These are phyloP conservation scores for Amanita pallidorosea DNA, from an alignment of 768 basidiomycete genomes.

Conservation along the genomic window DNA sequence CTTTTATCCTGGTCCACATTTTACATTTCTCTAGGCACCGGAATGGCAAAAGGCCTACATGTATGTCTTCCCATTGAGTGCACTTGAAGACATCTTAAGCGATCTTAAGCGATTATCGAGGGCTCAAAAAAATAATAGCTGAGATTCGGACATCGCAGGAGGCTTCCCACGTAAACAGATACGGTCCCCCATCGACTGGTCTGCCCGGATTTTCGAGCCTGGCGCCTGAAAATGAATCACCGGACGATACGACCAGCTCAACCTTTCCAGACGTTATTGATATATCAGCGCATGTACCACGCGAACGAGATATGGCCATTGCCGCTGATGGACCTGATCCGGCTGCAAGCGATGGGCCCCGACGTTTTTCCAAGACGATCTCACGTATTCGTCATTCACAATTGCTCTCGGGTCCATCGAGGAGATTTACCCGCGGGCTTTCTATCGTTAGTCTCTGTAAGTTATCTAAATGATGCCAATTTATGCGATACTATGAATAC, in stretches of 20 bases:
- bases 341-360: not conserved
- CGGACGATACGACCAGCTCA: no score
- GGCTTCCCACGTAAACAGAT: slow-evolving; percentile 9
- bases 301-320: not conserved
- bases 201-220: slow-evolving; percentile 10
- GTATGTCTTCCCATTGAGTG: slow-evolving; percentile 18
- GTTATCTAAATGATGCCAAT: not conserved
- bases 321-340: not conserved
- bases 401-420: not conserved
- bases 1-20: not conserved
- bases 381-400: not conserved
- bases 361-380: not conserved
- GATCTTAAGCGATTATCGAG: slow-evolving; percentile 52
- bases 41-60: slow-evolving; percentile 71
- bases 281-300: not conserved
- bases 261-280: not conserved
- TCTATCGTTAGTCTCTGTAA: slow-evolving; percentile 6
- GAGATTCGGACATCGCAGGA: slow-evolving; percentile 35
- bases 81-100: slow-evolving; percentile 6
- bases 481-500: not conserved
- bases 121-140: slow-evolving; percentile 56
- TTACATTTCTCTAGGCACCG: slow-evolving; percentile 35
- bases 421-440: slow-evolving; percentile 1
- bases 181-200: slow-evolving; percentile 9
- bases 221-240: slow-evolving; percentile 2